Base-by-base conservation (phyloP, 2,329 filamentous ascomycete genomes). In the Hirsutella minnesotensis region DNA sequence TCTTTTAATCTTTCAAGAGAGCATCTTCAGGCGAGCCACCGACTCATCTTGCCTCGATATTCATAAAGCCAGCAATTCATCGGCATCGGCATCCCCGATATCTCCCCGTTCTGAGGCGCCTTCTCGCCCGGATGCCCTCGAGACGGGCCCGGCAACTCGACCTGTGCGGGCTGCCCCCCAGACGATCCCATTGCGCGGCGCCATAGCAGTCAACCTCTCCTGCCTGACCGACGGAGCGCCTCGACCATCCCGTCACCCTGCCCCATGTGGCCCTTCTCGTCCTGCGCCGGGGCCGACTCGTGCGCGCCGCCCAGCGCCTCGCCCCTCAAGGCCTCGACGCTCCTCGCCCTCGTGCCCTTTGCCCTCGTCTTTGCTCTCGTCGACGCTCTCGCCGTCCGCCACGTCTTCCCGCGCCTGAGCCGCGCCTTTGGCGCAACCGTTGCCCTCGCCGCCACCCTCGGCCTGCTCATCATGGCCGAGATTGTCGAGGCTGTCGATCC, bases 381-480 rank as follows among this genome's bases (percentile, higher is more conserved):
- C 50, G 75, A 73, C 40, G 53, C 75, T 30, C 62, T 84, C 42
- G 81, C 83, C 40, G 72, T 79, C 40, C 73, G 77, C 30, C 81
- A 77, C 53, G 64, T 94, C 16, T 88, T 86, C 53, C 86, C 86
- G 3, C 65, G 77, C n/a, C 72, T 94, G 9, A 79, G 82, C 34
- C 70, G 71, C 46, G 54, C 72, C 2, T 94, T 94, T 60, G 80
- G 84, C 7, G 73, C 78, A 1, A 94, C 85, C 9, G 76, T 92
- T 30, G 86, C 79, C 1, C 70, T 94, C 9, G 83, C 86, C 5
- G 75, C 82, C 31, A 84, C 90, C 2, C 68, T 94, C 38, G 86
- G 80, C 3, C 81, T 89, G 61, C 65, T 94, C 50, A 84, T 94
- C 38, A 72, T 94, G 9, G 87, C 85, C 53, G 87, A 94, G 62